Evolutionary conservation across 169 alveolate genomes (phyloP), one percentile per base, ranked within the genome.

Genomic region (Plasmodium malariae): DNA sequence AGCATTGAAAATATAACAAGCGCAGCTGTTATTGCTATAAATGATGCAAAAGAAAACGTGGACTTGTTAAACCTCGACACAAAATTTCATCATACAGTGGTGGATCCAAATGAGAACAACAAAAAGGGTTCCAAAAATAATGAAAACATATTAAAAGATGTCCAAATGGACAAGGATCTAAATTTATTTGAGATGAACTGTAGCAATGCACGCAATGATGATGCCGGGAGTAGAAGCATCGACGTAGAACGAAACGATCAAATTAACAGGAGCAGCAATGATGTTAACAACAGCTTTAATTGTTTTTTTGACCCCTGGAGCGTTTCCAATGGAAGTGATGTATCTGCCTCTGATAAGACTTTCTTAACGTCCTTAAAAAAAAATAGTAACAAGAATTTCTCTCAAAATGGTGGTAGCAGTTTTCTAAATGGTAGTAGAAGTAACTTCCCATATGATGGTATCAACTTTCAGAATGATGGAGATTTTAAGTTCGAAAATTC

Each of bases 281-380:
- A 6, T 19, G 72, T n/a, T n/a, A 36, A 3, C 28, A 60, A 19
- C 9, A 59, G 67, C 43, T 48, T 80, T 28, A 40, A 40, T 30
- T 17, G 2, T 36, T 80, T 63, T 71, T 80, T 65, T 34, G 90
- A 80, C 37, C 90, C 90, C 2, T 80, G 90, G 90, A 80, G 40
- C 34, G 37, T 26, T 67, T 3, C 54, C 9, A 14, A 14, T 21
- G 43, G 36, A 14, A 5, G 7, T 21, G 70, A 60, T 24, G 34
- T 12, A 26, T 3, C 6, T 0, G 7, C 6, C 34, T 4, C 7
- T 1, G 0, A 1, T 54, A 54, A 54, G 5, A n/a, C n/a, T n/a
- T n/a, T n/a, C n/a, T n/a, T n/a, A n/a, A n/a, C n/a, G n/a, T 54
- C 30, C 24, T 0, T 3, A 45, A 45, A 45, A 1, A 45, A 1